Evolutionary conservation across 2,329 filamentous ascomycete species (phyloP).

Genomic region (Chaetomiaceae sp.): DNA sequence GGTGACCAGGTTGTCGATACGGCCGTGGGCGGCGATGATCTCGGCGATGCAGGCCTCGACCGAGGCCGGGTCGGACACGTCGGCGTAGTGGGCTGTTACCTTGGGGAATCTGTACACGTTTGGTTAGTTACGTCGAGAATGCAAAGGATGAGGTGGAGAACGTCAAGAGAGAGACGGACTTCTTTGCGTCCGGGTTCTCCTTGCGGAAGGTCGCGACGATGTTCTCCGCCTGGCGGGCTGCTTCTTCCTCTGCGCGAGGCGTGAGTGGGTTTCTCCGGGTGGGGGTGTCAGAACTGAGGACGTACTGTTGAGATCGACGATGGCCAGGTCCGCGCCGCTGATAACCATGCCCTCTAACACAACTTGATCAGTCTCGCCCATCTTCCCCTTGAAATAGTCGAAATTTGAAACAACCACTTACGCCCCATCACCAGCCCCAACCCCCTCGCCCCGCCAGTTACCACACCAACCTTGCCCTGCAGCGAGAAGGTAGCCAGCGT

Average conservation of each 20-base stretch:
- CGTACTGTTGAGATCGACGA: slow-evolving; percentile 89
- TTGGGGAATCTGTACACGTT: slow-evolving; percentile 55
- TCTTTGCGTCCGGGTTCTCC: slow-evolving; percentile 70
- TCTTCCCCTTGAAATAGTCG: too few relatives aligned
- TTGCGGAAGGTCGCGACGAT: slow-evolving; percentile 69
- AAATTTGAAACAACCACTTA: slow-evolving; percentile 4
- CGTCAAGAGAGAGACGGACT: slow-evolving; percentile 38
- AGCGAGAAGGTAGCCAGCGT: slow-evolving; percentile 83
- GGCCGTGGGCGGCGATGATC: slow-evolving; percentile 64
- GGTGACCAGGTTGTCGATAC: slow-evolving; percentile 87
- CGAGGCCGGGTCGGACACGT: slow-evolving; percentile 74
- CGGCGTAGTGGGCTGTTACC: slow-evolving; percentile 84
- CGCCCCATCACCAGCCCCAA: slow-evolving; percentile 85
- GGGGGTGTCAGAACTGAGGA: too few relatives aligned
- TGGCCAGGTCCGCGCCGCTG: slow-evolving; percentile 80
- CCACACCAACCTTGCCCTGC: slow-evolving; percentile 73
- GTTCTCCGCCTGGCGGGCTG: slow-evolving; percentile 65
- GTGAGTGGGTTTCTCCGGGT: too few relatives aligned
- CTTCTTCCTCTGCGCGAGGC: slow-evolving; percentile 64
- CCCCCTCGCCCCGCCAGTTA: slow-evolving; percentile 86
- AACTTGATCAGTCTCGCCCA: background rate
- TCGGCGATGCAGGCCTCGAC: slow-evolving; percentile 69
- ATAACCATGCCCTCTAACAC: slow-evolving; percentile 67
- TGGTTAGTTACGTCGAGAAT: background rate
- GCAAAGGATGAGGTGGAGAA: too few relatives aligned